These are phyloP conservation scores for Periglandula ipomoeae DNA, from an alignment of 2,329 filamentous ascomycete genomes.

Conservation along the genomic window DNA sequence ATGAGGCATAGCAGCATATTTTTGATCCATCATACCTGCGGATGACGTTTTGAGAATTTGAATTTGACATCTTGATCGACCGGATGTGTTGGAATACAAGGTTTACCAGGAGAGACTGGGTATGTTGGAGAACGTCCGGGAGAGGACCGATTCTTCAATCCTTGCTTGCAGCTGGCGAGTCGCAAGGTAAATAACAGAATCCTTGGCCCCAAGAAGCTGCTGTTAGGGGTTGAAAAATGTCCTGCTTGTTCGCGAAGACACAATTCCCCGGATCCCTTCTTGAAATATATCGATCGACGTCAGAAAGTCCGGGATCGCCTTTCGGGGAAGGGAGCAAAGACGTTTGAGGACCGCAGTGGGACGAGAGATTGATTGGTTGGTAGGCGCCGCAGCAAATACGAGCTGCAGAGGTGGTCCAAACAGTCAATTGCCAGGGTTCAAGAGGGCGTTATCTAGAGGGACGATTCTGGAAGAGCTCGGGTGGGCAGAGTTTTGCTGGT, in stretches of 20 bases:
- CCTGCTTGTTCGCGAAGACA: not conserved
- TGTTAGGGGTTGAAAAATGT: not conserved
- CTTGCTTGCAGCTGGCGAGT: not conserved
- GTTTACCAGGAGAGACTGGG: no score
- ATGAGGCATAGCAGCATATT: not conserved
- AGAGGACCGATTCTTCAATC: not conserved
- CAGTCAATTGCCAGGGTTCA: not conserved
- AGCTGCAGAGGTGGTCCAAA: not conserved
- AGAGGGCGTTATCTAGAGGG: not conserved
- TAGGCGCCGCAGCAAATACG: not conserved
- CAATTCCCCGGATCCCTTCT: not conserved
- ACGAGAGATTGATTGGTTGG: not conserved
- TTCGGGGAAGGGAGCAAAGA: not conserved
- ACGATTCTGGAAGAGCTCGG: not conserved
- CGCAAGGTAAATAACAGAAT: not conserved
- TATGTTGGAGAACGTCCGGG: not conserved
- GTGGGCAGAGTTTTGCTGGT: not conserved
- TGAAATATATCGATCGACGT: not conserved
- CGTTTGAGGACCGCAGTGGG: not conserved
- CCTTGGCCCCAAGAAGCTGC: not conserved
- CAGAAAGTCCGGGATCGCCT: not conserved
- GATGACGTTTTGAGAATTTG: slow-evolving; percentile 48
- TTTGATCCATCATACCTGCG: slow-evolving; percentile 43
- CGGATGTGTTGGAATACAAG: not conserved
- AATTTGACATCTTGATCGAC: slow-evolving; percentile 30